Conservation (phyloP, 1,139 yeast genomes). For the Pichia sp. region DNA sequence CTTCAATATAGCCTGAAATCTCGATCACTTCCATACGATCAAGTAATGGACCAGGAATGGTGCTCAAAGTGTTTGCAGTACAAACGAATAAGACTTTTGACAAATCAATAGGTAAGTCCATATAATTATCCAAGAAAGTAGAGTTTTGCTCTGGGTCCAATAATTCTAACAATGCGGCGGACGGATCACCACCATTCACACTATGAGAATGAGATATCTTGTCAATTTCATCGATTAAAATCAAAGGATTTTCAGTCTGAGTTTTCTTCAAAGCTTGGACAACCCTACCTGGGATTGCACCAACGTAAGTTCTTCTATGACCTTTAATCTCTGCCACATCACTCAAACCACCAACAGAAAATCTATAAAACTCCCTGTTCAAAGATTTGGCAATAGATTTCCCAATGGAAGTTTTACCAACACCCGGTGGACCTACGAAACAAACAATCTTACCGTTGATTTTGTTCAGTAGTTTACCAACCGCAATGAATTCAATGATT, state of each 20-base stretch:
- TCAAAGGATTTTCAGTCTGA: conserved; percentile 85
- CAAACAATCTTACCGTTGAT: conserved; percentile 93
- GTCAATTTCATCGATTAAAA: conserved; percentile 92
- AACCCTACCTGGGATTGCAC: conserved; percentile 92
- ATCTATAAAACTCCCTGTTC: conserved; percentile 80
- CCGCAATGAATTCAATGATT: conserved; percentile 74
- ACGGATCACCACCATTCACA: conserved; percentile 76
- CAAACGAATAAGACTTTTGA: conserved; percentile 92
- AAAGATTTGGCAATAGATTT: conserved; percentile 88
- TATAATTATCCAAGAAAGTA: conserved; percentile 83
- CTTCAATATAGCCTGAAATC: conserved; percentile 88
- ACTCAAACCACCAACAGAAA: conserved; percentile 94
- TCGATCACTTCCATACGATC: conserved; percentile 98
- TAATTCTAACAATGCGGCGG: conserved; percentile 91
- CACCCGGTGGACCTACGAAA: conserved; percentile 98
- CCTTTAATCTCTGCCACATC: conserved; percentile 98
- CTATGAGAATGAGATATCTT: conserved; percentile 62
- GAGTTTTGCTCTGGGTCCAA: conserved; percentile 94
- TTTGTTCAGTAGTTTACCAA: conserved; percentile 77
- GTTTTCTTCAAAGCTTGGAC: conserved; percentile 86
- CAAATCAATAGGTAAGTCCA: conserved; percentile 89
- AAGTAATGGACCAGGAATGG: conserved; percentile 87
- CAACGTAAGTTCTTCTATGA: conserved; percentile 94
- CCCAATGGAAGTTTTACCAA: conserved; percentile 95
- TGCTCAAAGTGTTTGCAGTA: conserved; percentile 86